phyloP scores from a whole-genome alignment of 352 stramenopile genomes.

The Pythium dissimile region DNA sequence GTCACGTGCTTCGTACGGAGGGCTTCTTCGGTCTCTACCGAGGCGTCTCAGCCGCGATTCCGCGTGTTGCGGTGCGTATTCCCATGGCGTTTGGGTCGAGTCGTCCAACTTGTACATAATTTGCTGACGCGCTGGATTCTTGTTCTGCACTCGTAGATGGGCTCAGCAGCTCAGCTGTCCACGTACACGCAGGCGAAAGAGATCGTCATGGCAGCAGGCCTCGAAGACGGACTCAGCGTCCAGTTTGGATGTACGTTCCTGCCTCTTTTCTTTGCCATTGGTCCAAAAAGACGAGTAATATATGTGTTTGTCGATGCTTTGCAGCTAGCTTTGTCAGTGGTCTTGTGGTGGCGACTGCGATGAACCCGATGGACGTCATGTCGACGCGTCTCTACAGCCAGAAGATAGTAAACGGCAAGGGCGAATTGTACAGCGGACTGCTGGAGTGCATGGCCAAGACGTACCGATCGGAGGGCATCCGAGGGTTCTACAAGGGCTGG shows the following conservation, averaged over 20 bases:
- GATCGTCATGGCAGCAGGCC: conserved; percentile 67
- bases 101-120: no score
- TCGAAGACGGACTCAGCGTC: conserved; percentile 70
- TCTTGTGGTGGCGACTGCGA: conserved; percentile 75
- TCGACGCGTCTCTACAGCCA: conserved; percentile 87
- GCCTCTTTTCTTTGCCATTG: no score
- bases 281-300: background rate
- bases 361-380: conserved; percentile 89
- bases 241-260: conserved; percentile 69
- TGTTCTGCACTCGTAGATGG: conserved; percentile 49
- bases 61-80: conserved; percentile 64
- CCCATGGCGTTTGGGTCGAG: background rate
- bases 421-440: conserved; percentile 70
- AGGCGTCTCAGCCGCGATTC: conserved; percentile 67
- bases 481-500: conserved; percentile 87
- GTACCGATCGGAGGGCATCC: conserved; percentile 68
- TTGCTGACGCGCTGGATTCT: no score
- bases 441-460: conserved; percentile 81
- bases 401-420: conserved; percentile 84
- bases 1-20: conserved; percentile 67
- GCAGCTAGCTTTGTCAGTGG: conserved; percentile 79
- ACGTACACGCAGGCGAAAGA: conserved; percentile 84
- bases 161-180: conserved; percentile 75
- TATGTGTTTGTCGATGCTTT: background rate
- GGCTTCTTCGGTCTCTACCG: conserved; percentile 72